Conservation (phyloP, 495 filamentous ascomycete species). For the Diplogelasinospora grovesii region DNA sequence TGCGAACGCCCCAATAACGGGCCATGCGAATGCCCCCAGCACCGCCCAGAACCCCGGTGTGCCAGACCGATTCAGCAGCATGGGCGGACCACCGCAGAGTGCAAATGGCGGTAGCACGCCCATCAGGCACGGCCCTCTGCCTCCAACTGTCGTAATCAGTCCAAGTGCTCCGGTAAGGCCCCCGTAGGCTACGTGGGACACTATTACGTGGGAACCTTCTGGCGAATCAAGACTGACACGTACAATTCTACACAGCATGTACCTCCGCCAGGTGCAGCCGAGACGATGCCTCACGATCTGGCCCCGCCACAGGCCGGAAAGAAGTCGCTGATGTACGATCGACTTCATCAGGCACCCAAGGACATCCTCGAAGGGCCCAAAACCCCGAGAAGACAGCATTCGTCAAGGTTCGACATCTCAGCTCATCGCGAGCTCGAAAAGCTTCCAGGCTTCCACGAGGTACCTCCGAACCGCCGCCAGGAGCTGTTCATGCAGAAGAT, state of each 20-base stretch:
- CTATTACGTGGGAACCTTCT: slow-evolving; percentile 2
- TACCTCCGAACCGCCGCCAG: slow-evolving; percentile 88
- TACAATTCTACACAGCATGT: slow-evolving; percentile 57
- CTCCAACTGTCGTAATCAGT: slow-evolving; percentile 92
- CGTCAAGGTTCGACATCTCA: slow-evolving; percentile 95
- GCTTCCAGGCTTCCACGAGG: slow-evolving; percentile 97
- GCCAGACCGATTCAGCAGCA: slow-evolving; percentile 39
- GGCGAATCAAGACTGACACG: slow-evolving; percentile 19
- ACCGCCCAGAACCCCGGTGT: slow-evolving; percentile 19
- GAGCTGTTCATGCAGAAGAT: slow-evolving; percentile 99
- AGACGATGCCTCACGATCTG: slow-evolving; percentile 98
- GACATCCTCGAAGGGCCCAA: slow-evolving; percentile 91
- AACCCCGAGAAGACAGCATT: slow-evolving; percentile 93
- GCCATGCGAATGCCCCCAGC: slow-evolving; percentile 24
- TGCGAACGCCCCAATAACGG: slow-evolving; percentile 35
- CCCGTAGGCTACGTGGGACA: no score
- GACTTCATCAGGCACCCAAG: slow-evolving; percentile 87
- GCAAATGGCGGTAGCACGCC: slow-evolving; percentile 62
- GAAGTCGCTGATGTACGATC: slow-evolving; percentile 86
- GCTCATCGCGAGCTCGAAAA: slow-evolving; percentile 95
- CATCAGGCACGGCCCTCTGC: slow-evolving; percentile 59
- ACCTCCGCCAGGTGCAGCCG: slow-evolving; percentile 85
- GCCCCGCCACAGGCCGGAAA: slow-evolving; percentile 81
- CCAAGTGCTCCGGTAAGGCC: slow-evolving; percentile 84
- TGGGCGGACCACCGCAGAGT: slow-evolving; percentile 31